Evolutionary conservation across 805 yeast genomes (phyloP), one percentile per base, ranked within the genome.

Genomic region (Candida ipomoeae): DNA sequence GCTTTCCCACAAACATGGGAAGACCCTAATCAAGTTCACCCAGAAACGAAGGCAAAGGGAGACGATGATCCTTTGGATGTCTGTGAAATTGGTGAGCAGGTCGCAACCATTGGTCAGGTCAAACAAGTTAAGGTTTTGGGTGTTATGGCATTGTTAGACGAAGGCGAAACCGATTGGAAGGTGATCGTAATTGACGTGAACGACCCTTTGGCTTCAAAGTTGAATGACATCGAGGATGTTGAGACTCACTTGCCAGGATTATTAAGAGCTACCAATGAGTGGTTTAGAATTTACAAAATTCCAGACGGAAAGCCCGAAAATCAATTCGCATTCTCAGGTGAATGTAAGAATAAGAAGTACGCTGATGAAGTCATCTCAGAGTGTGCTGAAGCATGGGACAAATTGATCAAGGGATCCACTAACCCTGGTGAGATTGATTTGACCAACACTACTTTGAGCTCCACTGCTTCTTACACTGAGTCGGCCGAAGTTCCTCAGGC

Each of bases 101-200:
- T 74, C 47, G 78, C 70, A 40, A 44, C 65, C 23, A 70, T 76
- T 33, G 85, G 85, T 48, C 75, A 75, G 55, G 72, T 86, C 46
- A 80, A 77, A 62, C 80, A 73, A 59, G 61, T 58, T 40, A 56
- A 87, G 68, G 78, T 87, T 6, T 73, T 87, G 51, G 94, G 94
- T 48, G 84, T 87, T 40, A 70, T 87, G 71, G 94, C 90, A 5
- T 71, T 87, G 60, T 82, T 87, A 52, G 95, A 87, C 62, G 97
- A 91, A 69, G 97, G 97, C 59, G 99, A 94, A 73, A 79, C 96
- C 51, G 99, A 92, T 73, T 92, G 98, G 98, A 89, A 89, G 70
- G 75, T 89, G 32, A 80, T 89, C 51, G 89, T 79, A 17, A 85
- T 89, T 50, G 84, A 85, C 61, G 71, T 75, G 31, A 71, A 77